Evolutionary conservation across 2,329 filamentous ascomycete genomes (phyloP), one percentile per base, ranked within the genome.

Genomic region (Tolypocladium amazonense): DNA sequence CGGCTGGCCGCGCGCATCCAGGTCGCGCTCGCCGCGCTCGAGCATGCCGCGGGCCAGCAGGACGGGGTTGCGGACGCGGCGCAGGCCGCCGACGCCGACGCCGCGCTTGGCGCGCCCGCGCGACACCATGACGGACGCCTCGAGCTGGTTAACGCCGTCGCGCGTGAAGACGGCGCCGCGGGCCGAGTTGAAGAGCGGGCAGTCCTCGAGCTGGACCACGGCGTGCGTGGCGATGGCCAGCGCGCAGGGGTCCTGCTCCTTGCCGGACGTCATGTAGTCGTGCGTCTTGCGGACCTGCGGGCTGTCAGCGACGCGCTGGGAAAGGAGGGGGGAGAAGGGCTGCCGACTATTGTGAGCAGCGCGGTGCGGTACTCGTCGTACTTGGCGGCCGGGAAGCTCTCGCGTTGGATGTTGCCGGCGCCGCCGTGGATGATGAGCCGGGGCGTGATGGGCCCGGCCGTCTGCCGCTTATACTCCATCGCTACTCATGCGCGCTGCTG

Each of bases 101-200:
- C 86, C 90, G 41, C 90, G 83, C 77, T 96, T 96, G 47, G 84
- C 81, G 60, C 79, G 78, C 0, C 87, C 88, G 35, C 80, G 80
- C 2, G 88, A 89, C 0, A 95, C 88, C 91, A 96, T 96, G 57
- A 96, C 83, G 11, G 86, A 89, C 1, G 90, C 89, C 74, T 96
- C 92, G 62, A 96, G 85, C 75, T 96, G 89, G 71, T 92, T 92
- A 63, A 86, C 82, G 23, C 92, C 92, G 64, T 88, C 86, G 57
- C 87, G 84, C 0, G 90, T 96, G 73, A 95, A 96, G 25, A 96
- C 91, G 57, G 91, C 89, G 58, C 92, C 92, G 67, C 86, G 87
- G 9, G 86, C 91, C 60, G 86, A 86, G 75, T 96, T 96, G 81
- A 94, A 96, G 5, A 95, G 82, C 2, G 87, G 81, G 68, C 92